phyloP scores from a whole-genome alignment of 768 basidiomycete species.

The Rhizopogon sp. region DNA sequence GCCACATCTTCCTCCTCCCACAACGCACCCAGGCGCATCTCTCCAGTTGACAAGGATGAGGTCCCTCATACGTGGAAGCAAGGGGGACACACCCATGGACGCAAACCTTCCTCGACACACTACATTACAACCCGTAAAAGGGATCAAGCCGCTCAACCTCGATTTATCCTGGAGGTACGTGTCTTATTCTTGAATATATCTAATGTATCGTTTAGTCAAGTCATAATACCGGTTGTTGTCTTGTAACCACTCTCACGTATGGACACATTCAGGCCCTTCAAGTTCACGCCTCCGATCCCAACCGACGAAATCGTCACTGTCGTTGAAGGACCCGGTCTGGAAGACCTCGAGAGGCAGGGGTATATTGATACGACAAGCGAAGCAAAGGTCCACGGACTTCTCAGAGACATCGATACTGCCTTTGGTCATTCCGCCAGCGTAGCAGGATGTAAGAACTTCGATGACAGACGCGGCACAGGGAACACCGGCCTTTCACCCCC shows the following conservation, averaged over 20 bases:
- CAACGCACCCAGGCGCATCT: slow-evolving; percentile 30
- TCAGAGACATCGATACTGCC: neutral
- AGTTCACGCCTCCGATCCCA: slow-evolving; percentile 28
- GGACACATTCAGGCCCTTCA: slow-evolving; percentile 41
- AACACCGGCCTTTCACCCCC: slow-evolving; percentile 22
- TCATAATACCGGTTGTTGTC: neutral
- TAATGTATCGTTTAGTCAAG: neutral
- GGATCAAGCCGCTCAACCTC: slow-evolving; percentile 51
- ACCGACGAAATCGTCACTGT: slow-evolving; percentile 26
- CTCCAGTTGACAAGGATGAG: slow-evolving; percentile 28
- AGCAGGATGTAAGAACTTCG: neutral
- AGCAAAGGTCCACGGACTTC: neutral
- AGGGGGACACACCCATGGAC: neutral
- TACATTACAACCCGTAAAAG: slow-evolving; percentile 48
- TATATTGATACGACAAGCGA: slow-evolving; percentile 1
- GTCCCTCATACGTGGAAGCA: neutral
- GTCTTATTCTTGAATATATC: neutral
- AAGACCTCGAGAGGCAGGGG: slow-evolving; percentile 8
- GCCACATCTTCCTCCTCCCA: slow-evolving; percentile 52
- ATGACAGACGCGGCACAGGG: slow-evolving; percentile 14
- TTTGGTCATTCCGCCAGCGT: neutral
- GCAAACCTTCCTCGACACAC: slow-evolving; percentile 11
- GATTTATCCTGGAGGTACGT: slow-evolving; percentile 67
- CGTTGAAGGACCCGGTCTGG: slow-evolving; percentile 10
- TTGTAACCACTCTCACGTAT: neutral